A percentile compares a stretch with the other conserved stretches of the same genome.
Evolutionary conservation across 305 asterid species (phyloP).

Genomic region (Nicotiana rustica): DNA sequence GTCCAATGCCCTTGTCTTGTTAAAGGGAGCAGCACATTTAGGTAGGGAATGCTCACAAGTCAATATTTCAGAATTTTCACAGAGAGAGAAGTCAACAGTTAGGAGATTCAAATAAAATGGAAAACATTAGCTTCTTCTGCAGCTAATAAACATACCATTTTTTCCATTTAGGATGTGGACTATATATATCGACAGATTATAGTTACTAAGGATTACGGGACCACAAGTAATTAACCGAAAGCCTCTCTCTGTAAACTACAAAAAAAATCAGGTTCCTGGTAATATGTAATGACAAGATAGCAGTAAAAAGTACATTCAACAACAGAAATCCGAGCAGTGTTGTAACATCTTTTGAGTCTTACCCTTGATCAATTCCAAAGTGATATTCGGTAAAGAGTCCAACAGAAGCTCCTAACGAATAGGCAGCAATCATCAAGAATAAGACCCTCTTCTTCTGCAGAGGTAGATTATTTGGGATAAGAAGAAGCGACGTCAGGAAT

Average conservation of each 20-base stretch:
- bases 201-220: background rate
- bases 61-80: background rate
- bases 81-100: background rate
- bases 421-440: conserved; percentile 17
- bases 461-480: background rate
- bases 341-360: conserved; percentile 5
- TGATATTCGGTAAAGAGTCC: background rate
- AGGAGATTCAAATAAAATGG: background rate
- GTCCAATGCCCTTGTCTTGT: background rate
- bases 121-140: background rate
- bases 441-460: background rate
- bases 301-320: background rate
- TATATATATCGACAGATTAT: background rate
- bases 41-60: background rate
- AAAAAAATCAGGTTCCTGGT: background rate
- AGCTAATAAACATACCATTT: background rate
- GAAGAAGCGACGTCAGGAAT: conserved; percentile 6
- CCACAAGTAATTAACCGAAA: background rate
- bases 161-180: conserved; percentile 1
- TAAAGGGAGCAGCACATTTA: background rate
- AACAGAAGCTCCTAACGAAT: background rate
- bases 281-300: background rate
- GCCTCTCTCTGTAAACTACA: background rate
- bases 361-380: conserved; percentile 8
- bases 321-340: background rate